phyloP scores from a whole-genome alignment of 176 grass and related monocot genomes.

The Ensete ventricosum region DNA sequence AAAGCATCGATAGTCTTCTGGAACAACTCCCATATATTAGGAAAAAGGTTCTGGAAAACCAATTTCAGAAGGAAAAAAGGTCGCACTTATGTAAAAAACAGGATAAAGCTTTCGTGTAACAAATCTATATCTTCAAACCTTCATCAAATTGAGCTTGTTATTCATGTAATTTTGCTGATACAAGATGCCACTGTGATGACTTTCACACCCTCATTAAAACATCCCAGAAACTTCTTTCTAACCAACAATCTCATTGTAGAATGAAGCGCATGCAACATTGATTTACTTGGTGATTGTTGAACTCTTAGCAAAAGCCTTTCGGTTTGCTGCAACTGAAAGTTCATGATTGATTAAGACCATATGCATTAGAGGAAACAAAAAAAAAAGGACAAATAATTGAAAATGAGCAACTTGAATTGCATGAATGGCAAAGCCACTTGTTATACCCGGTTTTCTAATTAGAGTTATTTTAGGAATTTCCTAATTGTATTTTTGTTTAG shows the following conservation, averaged over 20 bases:
- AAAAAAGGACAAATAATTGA: background rate
- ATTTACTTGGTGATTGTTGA: slow-evolving; percentile 35
- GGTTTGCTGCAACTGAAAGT: slow-evolving; percentile 27
- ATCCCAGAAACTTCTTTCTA: slow-evolving; percentile 32
- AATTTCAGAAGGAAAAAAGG: background rate
- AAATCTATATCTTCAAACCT: slow-evolving; percentile 14
- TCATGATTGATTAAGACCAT: background rate
- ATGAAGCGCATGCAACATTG: slow-evolving; percentile 26
- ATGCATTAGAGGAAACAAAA: background rate
- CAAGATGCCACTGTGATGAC: slow-evolving; percentile 46
- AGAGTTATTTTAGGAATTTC: too few relatives aligned
- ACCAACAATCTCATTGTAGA: slow-evolving; percentile 45
- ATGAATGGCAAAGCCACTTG: background rate
- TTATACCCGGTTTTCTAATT: too few relatives aligned
- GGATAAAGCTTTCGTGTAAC: too few relatives aligned
- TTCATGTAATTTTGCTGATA: slow-evolving; percentile 63
- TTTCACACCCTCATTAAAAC: slow-evolving; percentile 34
- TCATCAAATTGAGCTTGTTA: slow-evolving; percentile 72
- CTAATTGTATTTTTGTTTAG: too few relatives aligned
- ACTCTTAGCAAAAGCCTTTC: slow-evolving; percentile 44
- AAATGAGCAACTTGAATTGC: background rate
- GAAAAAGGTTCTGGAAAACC: background rate
- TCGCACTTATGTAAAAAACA: background rate
- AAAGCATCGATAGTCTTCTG: slow-evolving; percentile 58
- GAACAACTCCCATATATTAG: slow-evolving; percentile 47